A percentile compares a stretch with the other conserved stretches of the same genome.
These are phyloP conservation scores for Erythrophleum ivorense DNA, from an alignment of 331 rosid species.

Conservation along the genomic window DNA sequence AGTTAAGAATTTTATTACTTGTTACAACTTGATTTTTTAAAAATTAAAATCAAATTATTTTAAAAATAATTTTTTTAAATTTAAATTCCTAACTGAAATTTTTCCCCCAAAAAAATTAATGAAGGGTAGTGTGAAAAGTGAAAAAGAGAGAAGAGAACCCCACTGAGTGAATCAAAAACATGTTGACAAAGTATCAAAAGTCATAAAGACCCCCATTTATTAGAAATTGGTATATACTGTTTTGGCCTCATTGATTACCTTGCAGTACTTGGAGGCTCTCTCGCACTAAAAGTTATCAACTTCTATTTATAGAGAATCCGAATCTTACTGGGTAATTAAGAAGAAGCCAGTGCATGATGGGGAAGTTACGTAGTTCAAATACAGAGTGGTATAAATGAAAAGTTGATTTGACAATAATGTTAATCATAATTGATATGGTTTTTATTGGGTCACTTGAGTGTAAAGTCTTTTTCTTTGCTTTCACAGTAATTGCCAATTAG, in stretches of 20 bases:
- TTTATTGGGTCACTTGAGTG: too few relatives aligned
- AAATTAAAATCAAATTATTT: too few relatives aligned
- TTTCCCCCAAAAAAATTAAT: too few relatives aligned
- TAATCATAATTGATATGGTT: background rate
- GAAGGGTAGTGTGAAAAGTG: background rate
- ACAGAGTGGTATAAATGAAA: background rate
- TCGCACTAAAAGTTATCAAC: background rate
- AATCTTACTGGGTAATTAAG: background rate
- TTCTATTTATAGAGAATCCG: background rate
- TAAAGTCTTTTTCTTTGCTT: too few relatives aligned
- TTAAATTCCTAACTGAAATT: too few relatives aligned
- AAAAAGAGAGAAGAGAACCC: background rate
- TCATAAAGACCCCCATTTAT: background rate
- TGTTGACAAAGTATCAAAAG: background rate
- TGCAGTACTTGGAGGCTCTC: background rate
- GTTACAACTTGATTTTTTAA: too few relatives aligned
- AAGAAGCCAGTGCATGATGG: background rate
- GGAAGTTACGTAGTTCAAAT: background rate
- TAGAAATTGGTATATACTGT: background rate
- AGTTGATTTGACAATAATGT: background rate
- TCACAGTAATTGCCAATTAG: too few relatives aligned
- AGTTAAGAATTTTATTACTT: too few relatives aligned
- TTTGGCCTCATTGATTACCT: background rate
- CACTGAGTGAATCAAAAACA: background rate
- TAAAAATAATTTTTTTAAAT: too few relatives aligned